These are phyloP conservation scores for Phytophthora brassicae DNA, from an alignment of 352 stramenopile species.

Conservation along the genomic window DNA sequence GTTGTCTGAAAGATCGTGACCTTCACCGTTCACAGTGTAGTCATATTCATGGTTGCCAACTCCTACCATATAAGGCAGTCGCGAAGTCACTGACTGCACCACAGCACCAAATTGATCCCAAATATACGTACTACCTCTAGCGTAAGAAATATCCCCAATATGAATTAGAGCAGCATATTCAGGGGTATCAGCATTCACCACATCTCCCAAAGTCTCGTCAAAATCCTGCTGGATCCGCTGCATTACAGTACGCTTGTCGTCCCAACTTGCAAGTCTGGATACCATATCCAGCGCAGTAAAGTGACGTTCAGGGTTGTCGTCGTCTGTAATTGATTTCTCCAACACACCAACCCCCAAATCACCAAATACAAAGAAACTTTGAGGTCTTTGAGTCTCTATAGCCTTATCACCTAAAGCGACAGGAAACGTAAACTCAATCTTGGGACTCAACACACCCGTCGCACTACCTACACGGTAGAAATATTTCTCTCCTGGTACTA, in stretches of 20 bases:
- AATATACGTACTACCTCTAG: slow-evolving; percentile 53
- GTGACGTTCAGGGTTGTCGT: slow-evolving; percentile 20
- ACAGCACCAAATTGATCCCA: slow-evolving; percentile 85
- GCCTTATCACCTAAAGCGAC: slow-evolving; percentile 10
- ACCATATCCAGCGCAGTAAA: slow-evolving; percentile 27
- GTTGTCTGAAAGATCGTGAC: slow-evolving; percentile 21
- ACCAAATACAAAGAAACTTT: slow-evolving; percentile 73
- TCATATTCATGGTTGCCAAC: slow-evolving; percentile 50
- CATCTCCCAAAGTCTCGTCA: slow-evolving; percentile 8
- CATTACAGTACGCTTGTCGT: slow-evolving; percentile 33
- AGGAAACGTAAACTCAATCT: slow-evolving; percentile 35
- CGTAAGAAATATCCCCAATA: slow-evolving; percentile 81
- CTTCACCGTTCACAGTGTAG: slow-evolving; percentile 26
- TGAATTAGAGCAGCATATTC: slow-evolving; percentile 72
- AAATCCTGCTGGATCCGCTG: slow-evolving; percentile 30
- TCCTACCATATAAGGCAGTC: slow-evolving; percentile 76
- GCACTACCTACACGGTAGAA: slow-evolving; percentile 34
- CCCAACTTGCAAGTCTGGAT: slow-evolving; percentile 25
- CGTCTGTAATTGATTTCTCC: slow-evolving; percentile 15
- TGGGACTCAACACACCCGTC: slow-evolving; percentile 23
- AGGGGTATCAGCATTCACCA: slow-evolving; percentile 20
- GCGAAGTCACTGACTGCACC: slow-evolving; percentile 71
- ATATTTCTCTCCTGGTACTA: slow-evolving; percentile 30
- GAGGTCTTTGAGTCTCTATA: slow-evolving; percentile 17
- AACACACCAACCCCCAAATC: slow-evolving; percentile 47